These are phyloP conservation scores for Punctularia strigosozonata DNA, from an alignment of 768 basidiomycete species.

Conservation along the genomic window DNA sequence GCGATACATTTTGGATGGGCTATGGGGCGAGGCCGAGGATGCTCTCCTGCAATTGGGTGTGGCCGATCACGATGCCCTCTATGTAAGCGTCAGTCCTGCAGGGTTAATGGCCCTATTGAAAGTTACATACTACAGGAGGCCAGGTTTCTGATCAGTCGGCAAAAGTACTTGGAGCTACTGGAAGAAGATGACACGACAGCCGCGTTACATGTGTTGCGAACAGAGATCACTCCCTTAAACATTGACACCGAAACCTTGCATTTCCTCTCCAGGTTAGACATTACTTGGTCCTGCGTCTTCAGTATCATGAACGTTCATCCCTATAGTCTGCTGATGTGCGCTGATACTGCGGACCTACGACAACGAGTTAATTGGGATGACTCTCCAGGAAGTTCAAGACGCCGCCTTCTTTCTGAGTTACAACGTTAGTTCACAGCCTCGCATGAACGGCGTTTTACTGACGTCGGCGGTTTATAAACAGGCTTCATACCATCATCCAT, in stretches of 20 bases:
- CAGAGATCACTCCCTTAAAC: slow-evolving; percentile 77
- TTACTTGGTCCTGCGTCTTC: slow-evolving; percentile 3
- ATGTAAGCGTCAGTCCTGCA: slow-evolving; percentile 33
- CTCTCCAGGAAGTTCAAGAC: slow-evolving; percentile 67
- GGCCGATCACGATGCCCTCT: slow-evolving; percentile 51
- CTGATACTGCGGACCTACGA: slow-evolving; percentile 72
- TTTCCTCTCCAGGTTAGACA: slow-evolving; percentile 68
- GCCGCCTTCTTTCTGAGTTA: slow-evolving; percentile 59
- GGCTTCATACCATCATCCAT: slow-evolving; percentile 82
- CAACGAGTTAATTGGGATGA: slow-evolving; percentile 86
- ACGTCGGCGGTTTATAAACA: slow-evolving; percentile 18
- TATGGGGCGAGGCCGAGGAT: slow-evolving; percentile 71
- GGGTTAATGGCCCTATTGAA: slow-evolving; percentile 2
- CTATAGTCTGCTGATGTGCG: slow-evolving; percentile 83
- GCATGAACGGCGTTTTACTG: background rate
- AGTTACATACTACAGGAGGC: slow-evolving; percentile 46
- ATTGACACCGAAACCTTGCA: slow-evolving; percentile 76
- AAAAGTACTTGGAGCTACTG: slow-evolving; percentile 91
- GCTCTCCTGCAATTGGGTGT: slow-evolving; percentile 61
- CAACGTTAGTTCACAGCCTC: slow-evolving; percentile 47
- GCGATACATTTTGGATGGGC: slow-evolving; percentile 64
- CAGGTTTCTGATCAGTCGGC: slow-evolving; percentile 80
- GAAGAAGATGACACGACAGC: slow-evolving; percentile 70
- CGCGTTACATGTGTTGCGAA: slow-evolving; percentile 77
- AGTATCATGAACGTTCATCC: slow-evolving; percentile 6